A percentile compares a stretch with the other conserved stretches of the same genome.
phyloP scores from a whole-genome alignment of 1,284 basidiomycete genomes.

The Psilocybe mexicana region DNA sequence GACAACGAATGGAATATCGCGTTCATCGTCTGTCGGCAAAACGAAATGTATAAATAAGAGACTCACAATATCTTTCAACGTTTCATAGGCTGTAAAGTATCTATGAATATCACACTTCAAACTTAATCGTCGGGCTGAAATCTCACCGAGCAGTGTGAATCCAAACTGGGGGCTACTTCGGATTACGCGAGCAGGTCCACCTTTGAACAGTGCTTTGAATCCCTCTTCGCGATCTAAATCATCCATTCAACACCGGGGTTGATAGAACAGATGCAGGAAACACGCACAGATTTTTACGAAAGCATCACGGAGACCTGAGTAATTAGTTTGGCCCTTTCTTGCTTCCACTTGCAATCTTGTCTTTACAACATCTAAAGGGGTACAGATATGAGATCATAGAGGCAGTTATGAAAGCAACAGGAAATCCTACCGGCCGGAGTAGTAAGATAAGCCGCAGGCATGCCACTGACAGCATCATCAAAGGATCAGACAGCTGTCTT shows the following conservation, averaged over 20 bases:
- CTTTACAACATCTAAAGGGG: conserved; percentile 88
- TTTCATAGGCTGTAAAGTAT: conserved; percentile 38
- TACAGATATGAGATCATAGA: conserved; percentile 20
- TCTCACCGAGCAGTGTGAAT: conserved; percentile 81
- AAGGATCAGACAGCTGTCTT: conserved; percentile 27
- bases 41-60: conserved; percentile 21
- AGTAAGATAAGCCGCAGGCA: conserved; percentile 91
- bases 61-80: conserved; percentile 46
- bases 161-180: conserved; percentile 90
- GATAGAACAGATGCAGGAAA: conserved; percentile 12
- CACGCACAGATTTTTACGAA: conserved; percentile 83
- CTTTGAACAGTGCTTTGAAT: conserved; percentile 92
- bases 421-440: conserved; percentile 70
- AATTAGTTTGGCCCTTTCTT: conserved; percentile 87
- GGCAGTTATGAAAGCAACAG: conserved; percentile 15
- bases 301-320: conserved; percentile 90
- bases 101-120: conserved; percentile 10
- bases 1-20: conserved; percentile 10
- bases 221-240: conserved; percentile 80
- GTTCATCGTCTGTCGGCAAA: conserved; percentile 22
- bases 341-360: conserved; percentile 98
- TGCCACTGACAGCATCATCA: conserved; percentile 62
- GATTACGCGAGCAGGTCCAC: conserved; percentile 88
- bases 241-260: conserved; percentile 7
- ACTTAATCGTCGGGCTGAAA: neutral